Evolutionary conservation across 116 monocot species (phyloP).

Genomic region (Trichopus zeylanicus): DNA sequence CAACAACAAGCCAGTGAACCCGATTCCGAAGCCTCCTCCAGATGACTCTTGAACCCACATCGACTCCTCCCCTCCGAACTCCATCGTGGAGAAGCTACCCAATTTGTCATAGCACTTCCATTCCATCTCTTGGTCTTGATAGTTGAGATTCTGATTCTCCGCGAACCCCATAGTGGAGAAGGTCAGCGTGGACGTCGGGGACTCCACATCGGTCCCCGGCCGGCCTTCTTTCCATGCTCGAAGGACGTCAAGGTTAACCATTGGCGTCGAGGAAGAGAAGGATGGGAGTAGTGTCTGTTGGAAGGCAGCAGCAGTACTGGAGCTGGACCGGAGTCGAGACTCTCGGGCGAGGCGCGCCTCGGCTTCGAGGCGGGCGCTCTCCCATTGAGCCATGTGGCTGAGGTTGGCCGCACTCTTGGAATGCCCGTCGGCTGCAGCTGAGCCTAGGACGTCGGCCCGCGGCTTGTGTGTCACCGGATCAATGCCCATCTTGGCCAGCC

Average conservation of each 20-base stretch:
- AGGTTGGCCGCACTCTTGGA: constrained; percentile 61
- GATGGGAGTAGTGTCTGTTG: neutral
- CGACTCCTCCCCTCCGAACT: constrained; percentile 6
- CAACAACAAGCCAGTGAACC: constrained; percentile 50
- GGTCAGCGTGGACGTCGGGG: constrained; percentile 72
- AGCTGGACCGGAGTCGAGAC: constrained; percentile 36
- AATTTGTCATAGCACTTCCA: constrained; percentile 37
- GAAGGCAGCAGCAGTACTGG: constrained; percentile 2
- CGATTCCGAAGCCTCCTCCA: constrained; percentile 15
- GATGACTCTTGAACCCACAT: constrained; percentile 2
- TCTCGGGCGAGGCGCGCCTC: constrained; percentile 71
- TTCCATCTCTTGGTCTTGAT: constrained; percentile 16
- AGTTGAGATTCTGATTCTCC: neutral
- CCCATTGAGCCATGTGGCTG: constrained; percentile 98
- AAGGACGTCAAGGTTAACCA: constrained; percentile 12
- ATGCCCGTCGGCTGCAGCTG: constrained; percentile 5
- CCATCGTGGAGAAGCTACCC: constrained; percentile 7
- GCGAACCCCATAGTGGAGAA: constrained; percentile 15
- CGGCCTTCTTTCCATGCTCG: constrained; percentile 18
- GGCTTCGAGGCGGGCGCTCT: constrained; percentile 83
- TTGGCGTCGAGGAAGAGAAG: constrained; percentile 5
- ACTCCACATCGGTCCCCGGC: constrained; percentile 47
- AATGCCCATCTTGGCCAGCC: constrained; percentile 82
- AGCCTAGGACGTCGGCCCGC: constrained; percentile 28
- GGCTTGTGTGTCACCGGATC: constrained; percentile 86